These are phyloP conservation scores for Diaporthe citrichinensis DNA, from an alignment of 2,329 filamentous ascomycete genomes.

Conservation along the genomic window DNA sequence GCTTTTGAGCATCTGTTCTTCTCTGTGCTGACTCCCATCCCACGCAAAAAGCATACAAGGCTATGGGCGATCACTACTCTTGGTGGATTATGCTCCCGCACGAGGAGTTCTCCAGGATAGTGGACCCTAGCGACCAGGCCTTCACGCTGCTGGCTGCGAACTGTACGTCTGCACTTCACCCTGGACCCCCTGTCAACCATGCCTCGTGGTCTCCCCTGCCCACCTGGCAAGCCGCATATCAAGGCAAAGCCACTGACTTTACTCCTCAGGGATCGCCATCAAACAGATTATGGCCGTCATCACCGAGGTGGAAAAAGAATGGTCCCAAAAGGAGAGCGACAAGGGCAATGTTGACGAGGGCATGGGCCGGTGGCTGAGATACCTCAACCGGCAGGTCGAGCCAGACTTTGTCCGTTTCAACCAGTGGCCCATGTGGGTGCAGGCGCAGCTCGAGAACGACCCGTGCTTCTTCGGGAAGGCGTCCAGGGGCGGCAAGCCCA, in stretches of 20 bases:
- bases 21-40: background rate
- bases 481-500: slow-evolving; percentile 32
- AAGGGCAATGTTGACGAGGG: slow-evolving; percentile 55
- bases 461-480: slow-evolving; percentile 60
- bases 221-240: fast-evolving
- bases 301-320: slow-evolving; percentile 56
- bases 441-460: slow-evolving; percentile 62
- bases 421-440: slow-evolving; percentile 69
- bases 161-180: slow-evolving; percentile 49
- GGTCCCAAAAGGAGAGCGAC: slow-evolving; percentile 47
- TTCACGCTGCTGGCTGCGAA: slow-evolving; percentile 65
- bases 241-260: background rate
- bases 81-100: slow-evolving; percentile 73
- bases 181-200: background rate
- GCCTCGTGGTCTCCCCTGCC: no score
- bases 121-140: slow-evolving; percentile 62
- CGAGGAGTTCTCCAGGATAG: slow-evolving; percentile 63
- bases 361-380: slow-evolving; percentile 64
- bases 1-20: background rate
- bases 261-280: slow-evolving; percentile 57
- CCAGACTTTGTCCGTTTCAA: slow-evolving; percentile 62
- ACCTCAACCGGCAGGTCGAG: slow-evolving; percentile 64
- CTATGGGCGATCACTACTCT: slow-evolving; percentile 64
- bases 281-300: slow-evolving; percentile 68
- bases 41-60: slow-evolving; percentile 60